Evolutionary conservation across 2,329 filamentous ascomycete species (phyloP).

Genomic region (Metarhizium guizhouense): DNA sequence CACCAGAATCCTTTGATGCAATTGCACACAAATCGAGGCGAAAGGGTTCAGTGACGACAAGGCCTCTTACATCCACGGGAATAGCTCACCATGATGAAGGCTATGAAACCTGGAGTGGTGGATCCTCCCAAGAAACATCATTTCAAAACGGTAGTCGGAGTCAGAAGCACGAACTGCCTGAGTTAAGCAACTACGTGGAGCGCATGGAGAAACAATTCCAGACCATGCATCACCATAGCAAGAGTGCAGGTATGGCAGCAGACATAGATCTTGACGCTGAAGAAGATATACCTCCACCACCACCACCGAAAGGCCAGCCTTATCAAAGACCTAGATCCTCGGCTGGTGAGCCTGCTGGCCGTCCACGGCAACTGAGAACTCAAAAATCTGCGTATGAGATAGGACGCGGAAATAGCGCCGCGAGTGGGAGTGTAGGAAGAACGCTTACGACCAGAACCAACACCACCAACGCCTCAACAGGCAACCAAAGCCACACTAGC

Average conservation of each 20-base stretch:
- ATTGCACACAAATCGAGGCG: slow-evolving; percentile 23
- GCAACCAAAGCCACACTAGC: slow-evolving; percentile 63
- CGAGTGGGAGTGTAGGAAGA: slow-evolving; percentile 49
- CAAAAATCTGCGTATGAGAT: slow-evolving; percentile 76
- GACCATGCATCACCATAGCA: slow-evolving; percentile 56
- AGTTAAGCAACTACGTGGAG: slow-evolving; percentile 79
- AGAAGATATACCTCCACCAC: slow-evolving; percentile 49
- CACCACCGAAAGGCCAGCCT: slow-evolving; percentile 47
- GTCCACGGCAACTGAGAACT: slow-evolving; percentile 43
- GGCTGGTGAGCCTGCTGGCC: slow-evolving; percentile 32
- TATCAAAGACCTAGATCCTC: slow-evolving; percentile 52
- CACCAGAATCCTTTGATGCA: slow-evolving; percentile 73
- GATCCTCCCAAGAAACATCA: slow-evolving; percentile 41
- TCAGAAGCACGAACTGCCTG: slow-evolving; percentile 51
- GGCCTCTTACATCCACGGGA: slow-evolving; percentile 66
- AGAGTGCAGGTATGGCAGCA: slow-evolving; percentile 19
- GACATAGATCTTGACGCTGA: slow-evolving; percentile 10
- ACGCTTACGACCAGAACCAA: slow-evolving; percentile 86
- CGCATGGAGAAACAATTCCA: slow-evolving; percentile 81
- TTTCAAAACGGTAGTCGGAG: slow-evolving; percentile 29
- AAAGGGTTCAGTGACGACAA: slow-evolving; percentile 16
- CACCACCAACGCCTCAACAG: slow-evolving; percentile 68
- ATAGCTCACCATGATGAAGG: slow-evolving; percentile 53
- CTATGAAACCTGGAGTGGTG: slow-evolving; percentile 48
- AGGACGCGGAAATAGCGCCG: slow-evolving; percentile 29